A percentile compares a stretch with the other conserved stretches of the same genome.
Evolutionary conservation across 2,329 filamentous ascomycete species (phyloP).

Genomic region (Elsinoe ampelina): DNA sequence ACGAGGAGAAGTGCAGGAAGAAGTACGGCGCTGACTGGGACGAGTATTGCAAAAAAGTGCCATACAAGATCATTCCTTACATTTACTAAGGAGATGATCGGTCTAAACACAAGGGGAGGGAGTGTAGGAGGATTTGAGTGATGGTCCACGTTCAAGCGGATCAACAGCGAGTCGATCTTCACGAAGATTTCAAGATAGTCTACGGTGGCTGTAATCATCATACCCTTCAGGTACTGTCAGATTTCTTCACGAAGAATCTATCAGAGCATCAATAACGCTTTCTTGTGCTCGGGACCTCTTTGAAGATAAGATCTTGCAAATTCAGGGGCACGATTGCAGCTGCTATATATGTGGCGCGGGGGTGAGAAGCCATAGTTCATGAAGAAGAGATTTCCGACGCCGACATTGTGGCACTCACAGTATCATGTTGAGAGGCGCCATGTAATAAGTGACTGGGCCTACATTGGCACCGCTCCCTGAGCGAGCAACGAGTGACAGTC

Average conservation of each 20-base stretch:
- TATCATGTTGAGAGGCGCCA: too few relatives aligned
- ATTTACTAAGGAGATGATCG: constrained; percentile 52
- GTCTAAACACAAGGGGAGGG: not conserved
- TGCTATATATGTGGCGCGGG: too few relatives aligned
- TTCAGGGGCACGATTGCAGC: too few relatives aligned
- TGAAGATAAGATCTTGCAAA: too few relatives aligned
- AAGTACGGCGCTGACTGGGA: constrained; percentile 95
- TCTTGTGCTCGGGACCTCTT: too few relatives aligned
- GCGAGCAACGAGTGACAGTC: not conserved
- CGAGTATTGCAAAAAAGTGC: constrained; percentile 73
- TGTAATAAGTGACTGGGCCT: too few relatives aligned
- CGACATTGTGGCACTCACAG: too few relatives aligned
- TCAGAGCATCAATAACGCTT: too few relatives aligned
- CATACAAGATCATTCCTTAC: constrained; percentile 72
- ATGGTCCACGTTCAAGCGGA: not conserved
- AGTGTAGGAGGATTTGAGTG: not conserved
- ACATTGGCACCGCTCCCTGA: not conserved
- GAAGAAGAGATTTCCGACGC: too few relatives aligned
- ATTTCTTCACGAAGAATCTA: too few relatives aligned
- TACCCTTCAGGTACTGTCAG: constrained; percentile 2
- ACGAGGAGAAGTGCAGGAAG: constrained; percentile 80
- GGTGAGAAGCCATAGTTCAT: too few relatives aligned
- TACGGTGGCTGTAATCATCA: constrained; percentile 18
- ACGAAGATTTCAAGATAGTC: too few relatives aligned
- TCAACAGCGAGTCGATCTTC: not conserved